Percentiles rank a stretch among this genome's conserved stretches.
phyloP scores from a whole-genome alignment of 179 eudicot species.

The Silene vulgaris region DNA sequence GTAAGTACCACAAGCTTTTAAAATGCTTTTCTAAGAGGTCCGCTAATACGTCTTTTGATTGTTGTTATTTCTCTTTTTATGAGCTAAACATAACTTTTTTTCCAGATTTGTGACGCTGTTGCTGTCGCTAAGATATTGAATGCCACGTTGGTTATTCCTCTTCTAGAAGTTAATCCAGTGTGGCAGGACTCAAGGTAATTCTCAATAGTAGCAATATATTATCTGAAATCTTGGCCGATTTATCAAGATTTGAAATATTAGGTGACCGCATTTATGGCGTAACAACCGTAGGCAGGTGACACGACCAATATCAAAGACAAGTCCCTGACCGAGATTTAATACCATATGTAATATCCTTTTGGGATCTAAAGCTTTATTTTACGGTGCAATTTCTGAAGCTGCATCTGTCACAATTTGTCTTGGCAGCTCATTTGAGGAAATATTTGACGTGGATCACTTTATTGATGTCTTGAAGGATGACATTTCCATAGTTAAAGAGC shows the following conservation, averaged over 20 bases:
- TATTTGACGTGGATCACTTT: conserved; percentile 95
- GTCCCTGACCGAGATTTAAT: background rate
- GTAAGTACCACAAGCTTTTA: conserved; percentile 36
- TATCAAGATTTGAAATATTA: background rate
- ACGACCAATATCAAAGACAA: background rate
- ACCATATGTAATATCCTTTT: conserved; percentile 7
- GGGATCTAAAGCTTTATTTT: conserved; percentile 5
- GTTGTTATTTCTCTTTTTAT: conserved; percentile 24
- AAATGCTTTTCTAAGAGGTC: conserved; percentile 14
- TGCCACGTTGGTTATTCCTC: conserved; percentile 57
- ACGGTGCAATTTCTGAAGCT: conserved; percentile 22
- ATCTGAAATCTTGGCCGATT: background rate
- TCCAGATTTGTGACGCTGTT: conserved; percentile 37
- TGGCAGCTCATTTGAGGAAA: conserved; percentile 79
- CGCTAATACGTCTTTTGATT: conserved; percentile 18
- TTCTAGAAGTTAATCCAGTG: conserved; percentile 95
- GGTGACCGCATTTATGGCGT: too few relatives aligned
- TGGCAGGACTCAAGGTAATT: conserved; percentile 90
- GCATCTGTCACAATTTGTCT: conserved; percentile 8
- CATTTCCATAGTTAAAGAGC: conserved; percentile 67
- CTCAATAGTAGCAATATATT: background rate
- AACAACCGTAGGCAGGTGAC: too few relatives aligned
- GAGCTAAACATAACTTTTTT: background rate
- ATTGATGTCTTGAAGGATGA: conserved; percentile 79
- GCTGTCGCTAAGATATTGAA: conserved; percentile 6